These are phyloP conservation scores for Pichia occidentalis DNA, from an alignment of 805 yeast genomes.

Conservation along the genomic window DNA sequence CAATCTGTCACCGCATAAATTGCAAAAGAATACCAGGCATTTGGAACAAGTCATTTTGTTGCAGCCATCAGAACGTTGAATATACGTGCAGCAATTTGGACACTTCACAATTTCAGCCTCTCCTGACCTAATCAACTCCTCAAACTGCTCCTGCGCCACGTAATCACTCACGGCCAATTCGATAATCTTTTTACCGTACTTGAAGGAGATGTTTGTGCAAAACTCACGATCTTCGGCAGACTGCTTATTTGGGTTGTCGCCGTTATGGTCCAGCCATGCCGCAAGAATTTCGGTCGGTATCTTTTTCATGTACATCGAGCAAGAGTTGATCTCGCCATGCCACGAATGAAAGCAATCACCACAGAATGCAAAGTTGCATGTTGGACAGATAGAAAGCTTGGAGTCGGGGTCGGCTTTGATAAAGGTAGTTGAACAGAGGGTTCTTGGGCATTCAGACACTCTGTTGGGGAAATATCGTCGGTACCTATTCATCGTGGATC, in stretches of 20 bases:
- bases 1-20: slow-evolving; percentile 42
- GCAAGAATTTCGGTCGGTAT: slow-evolving; percentile 35
- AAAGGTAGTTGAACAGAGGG: slow-evolving; percentile 38
- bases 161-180: slow-evolving; percentile 38
- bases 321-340: slow-evolving; percentile 48
- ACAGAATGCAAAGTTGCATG: slow-evolving; percentile 51
- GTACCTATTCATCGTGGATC: slow-evolving; percentile 37
- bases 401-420: slow-evolving; percentile 42
- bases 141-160: slow-evolving; percentile 41
- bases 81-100: slow-evolving; percentile 44
- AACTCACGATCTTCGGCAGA: slow-evolving; percentile 27
- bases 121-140: slow-evolving; percentile 36
- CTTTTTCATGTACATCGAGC: slow-evolving; percentile 32
- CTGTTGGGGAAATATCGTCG: slow-evolving; percentile 41
- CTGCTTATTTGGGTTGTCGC: neutral
- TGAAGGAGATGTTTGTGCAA: slow-evolving; percentile 23
- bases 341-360: slow-evolving; percentile 50
- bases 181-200: slow-evolving; percentile 41
- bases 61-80: slow-evolving; percentile 56
- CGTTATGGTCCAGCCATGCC: slow-evolving; percentile 29
- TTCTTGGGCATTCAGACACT: slow-evolving; percentile 45
- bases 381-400: slow-evolving; percentile 40
- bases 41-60: slow-evolving; percentile 53
- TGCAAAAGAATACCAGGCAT: slow-evolving; percentile 47
- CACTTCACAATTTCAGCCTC: slow-evolving; percentile 41